Evolutionary conservation across 768 basidiomycete species (phyloP).

Genomic region (Suillus subaureus): DNA sequence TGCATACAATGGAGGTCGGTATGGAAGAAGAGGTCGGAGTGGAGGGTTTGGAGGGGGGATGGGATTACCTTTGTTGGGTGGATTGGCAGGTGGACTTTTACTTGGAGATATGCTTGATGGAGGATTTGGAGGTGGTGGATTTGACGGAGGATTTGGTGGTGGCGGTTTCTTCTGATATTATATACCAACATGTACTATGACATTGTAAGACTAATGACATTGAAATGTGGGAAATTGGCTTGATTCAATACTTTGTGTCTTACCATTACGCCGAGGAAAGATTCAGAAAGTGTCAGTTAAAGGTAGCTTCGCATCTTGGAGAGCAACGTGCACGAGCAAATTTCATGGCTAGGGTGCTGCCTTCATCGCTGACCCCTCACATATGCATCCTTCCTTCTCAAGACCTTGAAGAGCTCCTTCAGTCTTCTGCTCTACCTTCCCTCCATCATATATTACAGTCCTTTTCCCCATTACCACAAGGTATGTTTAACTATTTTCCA

Average conservation of each 20-base stretch:
- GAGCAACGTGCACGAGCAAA: neutral
- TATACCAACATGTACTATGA: neutral
- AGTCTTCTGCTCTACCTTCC: slow-evolving; percentile 61
- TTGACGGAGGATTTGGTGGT: slow-evolving; percentile 22
- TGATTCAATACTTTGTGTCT: neutral
- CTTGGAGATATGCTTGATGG: slow-evolving; percentile 48
- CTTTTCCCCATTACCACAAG: slow-evolving; percentile 82
- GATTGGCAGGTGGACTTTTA: slow-evolving; percentile 52
- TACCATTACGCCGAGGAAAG: neutral
- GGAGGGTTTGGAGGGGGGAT: slow-evolving; percentile 31
- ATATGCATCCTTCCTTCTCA: slow-evolving; percentile 72
- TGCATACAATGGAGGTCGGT: slow-evolving; percentile 12
- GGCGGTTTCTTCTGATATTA: slow-evolving; percentile 19
- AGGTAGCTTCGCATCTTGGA: neutral
- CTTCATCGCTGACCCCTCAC: slow-evolving; percentile 80
- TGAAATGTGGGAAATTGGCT: slow-evolving; percentile 6
- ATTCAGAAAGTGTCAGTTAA: neutral
- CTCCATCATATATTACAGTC: slow-evolving; percentile 78
- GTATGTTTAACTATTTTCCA: slow-evolving; percentile 39
- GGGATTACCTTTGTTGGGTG: slow-evolving; percentile 45
- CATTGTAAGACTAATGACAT: neutral
- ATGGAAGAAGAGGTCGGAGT: slow-evolving; percentile 8
- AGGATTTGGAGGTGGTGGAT: slow-evolving; percentile 33
- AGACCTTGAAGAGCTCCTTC: slow-evolving; percentile 66
- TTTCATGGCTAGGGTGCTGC: slow-evolving; percentile 55